Base-by-base conservation (phyloP, 208 protist species). In the Leishmania amazonensis region DNA sequence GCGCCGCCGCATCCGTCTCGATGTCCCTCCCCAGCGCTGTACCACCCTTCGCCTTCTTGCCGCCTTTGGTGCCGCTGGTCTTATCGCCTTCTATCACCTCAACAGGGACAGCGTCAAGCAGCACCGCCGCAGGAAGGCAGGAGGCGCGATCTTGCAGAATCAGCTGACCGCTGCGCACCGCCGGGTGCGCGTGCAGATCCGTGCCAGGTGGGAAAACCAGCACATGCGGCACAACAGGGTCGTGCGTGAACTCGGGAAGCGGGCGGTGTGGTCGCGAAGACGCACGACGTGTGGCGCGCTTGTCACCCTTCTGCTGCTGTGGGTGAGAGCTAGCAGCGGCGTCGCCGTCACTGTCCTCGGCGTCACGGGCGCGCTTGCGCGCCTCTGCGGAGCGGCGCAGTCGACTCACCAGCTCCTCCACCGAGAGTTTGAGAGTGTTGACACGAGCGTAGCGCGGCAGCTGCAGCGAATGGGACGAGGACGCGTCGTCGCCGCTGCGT, bases 91-190 rank as follows among this genome's bases (percentile, higher is more conserved):
- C 60, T 7, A 31, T 47, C 53, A 84, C 47, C 9, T 78, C 77
- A n/a, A 87, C 83, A 5, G 86, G 74, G 11, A 98, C 91, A 21
- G 89, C 91, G 64, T 96, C 89, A 24, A 98, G 89, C 60, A 98
- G 81, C 40, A 98, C 86, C 76, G 89, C 93, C n/a, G 94, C 90
- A 1, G 96, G 96, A 9, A 98, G 89, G 80, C 96, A 98, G n/a
- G 94, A 97, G 49, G 95, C 93, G 51, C 94, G 90, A 78, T 98
- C 96, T 83, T 98, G 96, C 31, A 98, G 83, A 42, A 98, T 88
- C 35, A 98, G 87, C 88, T 97, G 90, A 13, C 93, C 91, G 57
- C 91, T 91, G 15, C 94, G 91, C 54, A 98, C 94, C 19, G 93
- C 91, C 0, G 93, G 91, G 89, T 97, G 93, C 0, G 93, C 93